Evolutionary conservation across 805 yeast genomes (phyloP).

Genomic region (Zygotorulaspora danielsina): DNA sequence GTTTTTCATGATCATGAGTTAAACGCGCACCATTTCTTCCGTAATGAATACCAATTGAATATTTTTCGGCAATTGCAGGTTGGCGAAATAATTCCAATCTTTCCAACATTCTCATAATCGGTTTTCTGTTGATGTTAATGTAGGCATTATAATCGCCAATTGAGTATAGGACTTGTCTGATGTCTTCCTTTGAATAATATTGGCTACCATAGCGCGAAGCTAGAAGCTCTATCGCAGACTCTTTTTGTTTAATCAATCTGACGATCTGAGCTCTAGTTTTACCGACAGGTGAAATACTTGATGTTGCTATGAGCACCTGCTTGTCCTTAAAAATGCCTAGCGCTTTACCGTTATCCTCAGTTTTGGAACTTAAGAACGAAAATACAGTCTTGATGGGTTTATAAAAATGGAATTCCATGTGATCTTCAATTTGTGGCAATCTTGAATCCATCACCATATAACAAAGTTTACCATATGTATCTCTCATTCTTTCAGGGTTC

Average conservation of each 20-base stretch:
- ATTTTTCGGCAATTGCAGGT: conserved; percentile 40
- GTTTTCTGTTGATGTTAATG: conserved; percentile 61
- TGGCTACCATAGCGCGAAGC: conserved; percentile 44
- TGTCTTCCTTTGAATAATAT: conserved; percentile 52
- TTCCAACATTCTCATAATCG: conserved; percentile 58
- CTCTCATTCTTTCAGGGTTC: conserved; percentile 81
- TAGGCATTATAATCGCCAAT: conserved; percentile 77
- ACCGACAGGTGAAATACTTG: conserved; percentile 58
- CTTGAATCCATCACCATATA: conserved; percentile 85
- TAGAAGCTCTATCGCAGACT: conserved; percentile 59
- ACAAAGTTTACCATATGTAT: conserved; percentile 71
- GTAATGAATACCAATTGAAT: conserved; percentile 56
- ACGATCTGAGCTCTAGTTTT: conserved; percentile 52
- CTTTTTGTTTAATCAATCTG: conserved; percentile 60
- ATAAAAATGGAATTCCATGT: conserved; percentile 72
- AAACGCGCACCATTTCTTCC: conserved; percentile 68
- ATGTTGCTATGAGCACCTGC: conserved; percentile 57
- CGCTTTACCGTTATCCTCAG: conserved; percentile 37
- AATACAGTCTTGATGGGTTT: conserved; percentile 66
- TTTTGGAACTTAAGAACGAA: conserved; percentile 41
- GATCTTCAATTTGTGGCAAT: conserved; percentile 61
- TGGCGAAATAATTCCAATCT: conserved; percentile 46
- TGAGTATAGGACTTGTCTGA: conserved; percentile 69
- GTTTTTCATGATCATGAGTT: conserved; percentile 69
- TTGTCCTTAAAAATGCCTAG: conserved; percentile 52